A percentile compares a stretch with the other conserved stretches of the same genome.
Conservation (phyloP, 2,329 filamentous ascomycete genomes). For the Sordariomycetes sp. region DNA sequence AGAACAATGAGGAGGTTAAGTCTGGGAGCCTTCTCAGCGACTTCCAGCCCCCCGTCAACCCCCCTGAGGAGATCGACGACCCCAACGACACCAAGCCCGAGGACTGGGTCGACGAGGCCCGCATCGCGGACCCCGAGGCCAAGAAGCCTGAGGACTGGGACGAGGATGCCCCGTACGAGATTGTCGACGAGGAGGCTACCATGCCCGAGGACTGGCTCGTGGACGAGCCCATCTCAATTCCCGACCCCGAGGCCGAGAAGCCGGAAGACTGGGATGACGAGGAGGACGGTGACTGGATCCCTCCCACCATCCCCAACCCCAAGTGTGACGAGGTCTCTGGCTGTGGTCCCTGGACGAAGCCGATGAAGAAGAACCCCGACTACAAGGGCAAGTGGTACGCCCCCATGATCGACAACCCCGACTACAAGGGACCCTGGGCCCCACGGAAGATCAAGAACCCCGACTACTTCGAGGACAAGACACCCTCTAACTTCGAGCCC, state of each 20-base stretch:
- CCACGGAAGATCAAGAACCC: slow-evolving; percentile 97
- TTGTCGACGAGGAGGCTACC: slow-evolving; percentile 82
- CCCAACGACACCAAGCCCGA: slow-evolving; percentile 86
- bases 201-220: slow-evolving; percentile 95
- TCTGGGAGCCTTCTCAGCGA: slow-evolving; percentile 87
- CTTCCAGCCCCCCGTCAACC: slow-evolving; percentile 90
- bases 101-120: slow-evolving; percentile 88
- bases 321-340: slow-evolving; percentile 90
- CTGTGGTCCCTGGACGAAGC: slow-evolving; percentile 85
- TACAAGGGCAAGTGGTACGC: slow-evolving; percentile 99
- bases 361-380: slow-evolving; percentile 83
- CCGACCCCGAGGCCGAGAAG: slow-evolving; percentile 93
- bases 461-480: slow-evolving; percentile 93
- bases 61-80: slow-evolving; percentile 87
- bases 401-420: slow-evolving; percentile 89
- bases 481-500: slow-evolving; percentile 89
- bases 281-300: slow-evolving; percentile 95
- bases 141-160: slow-evolving; percentile 98
- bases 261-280: slow-evolving; percentile 99
- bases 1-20: slow-evolving; percentile 82
- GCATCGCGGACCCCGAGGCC: slow-evolving; percentile 83
- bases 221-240: slow-evolving; percentile 66
- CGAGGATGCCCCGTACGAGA: slow-evolving; percentile 93
- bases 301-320: slow-evolving; percentile 84
- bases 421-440: slow-evolving; percentile 92